phyloP scores from a whole-genome alignment of 2,329 filamentous ascomycete species.

The Bertia moriformis region DNA sequence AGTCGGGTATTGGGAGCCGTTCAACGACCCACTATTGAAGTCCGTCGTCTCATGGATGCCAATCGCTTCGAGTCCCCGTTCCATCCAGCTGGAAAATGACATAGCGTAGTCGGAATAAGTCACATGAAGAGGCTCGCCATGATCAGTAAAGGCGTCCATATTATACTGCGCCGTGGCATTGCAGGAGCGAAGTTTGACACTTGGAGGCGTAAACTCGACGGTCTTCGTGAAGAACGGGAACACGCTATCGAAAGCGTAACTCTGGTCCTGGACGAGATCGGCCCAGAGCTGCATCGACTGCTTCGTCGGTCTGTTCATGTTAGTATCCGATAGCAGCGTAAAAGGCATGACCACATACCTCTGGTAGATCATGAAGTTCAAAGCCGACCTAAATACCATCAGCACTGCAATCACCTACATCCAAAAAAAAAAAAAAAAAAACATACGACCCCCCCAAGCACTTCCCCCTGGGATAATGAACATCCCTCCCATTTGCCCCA shows the following conservation, averaged over 20 bases:
- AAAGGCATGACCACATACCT: neutral
- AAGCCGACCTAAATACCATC: conserved; percentile 1
- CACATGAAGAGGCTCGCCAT: neutral
- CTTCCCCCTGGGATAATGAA: neutral
- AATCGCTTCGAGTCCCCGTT: neutral
- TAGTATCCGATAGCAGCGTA: neutral
- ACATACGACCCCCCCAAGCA: neutral
- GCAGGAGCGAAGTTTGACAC: neutral
- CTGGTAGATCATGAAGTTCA: conserved; percentile 1
- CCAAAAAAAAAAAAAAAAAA: too few relatives aligned
- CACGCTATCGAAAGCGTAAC: neutral
- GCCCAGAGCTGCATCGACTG: neutral
- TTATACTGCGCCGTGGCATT: neutral
- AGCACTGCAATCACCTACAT: too few relatives aligned
- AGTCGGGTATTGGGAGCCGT: neutral
- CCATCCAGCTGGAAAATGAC: neutral
- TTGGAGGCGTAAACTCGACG: neutral
- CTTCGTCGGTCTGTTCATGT: neutral
- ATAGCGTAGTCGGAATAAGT: neutral
- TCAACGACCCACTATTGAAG: neutral
- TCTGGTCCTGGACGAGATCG: neutral
- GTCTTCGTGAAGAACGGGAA: neutral
- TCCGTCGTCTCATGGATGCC: neutral
- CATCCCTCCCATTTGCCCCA: neutral
- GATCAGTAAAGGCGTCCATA: neutral